phyloP scores from a whole-genome alignment of 495 filamentous ascomycete genomes.

The Collariella sp. region DNA sequence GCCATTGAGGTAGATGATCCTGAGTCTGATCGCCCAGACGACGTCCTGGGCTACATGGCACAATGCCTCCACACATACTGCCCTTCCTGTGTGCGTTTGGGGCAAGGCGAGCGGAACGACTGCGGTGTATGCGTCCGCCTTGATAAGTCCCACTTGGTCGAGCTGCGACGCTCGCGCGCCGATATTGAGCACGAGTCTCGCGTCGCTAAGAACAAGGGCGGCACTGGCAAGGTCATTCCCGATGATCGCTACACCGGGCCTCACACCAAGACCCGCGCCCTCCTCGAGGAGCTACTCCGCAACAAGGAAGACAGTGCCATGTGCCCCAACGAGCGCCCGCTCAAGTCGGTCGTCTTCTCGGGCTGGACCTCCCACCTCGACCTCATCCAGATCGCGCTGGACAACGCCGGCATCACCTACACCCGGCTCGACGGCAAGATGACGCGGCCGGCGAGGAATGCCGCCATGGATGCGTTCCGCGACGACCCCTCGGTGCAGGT shows the following conservation, averaged over 20 bases:
- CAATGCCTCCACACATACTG: slow-evolving; percentile 81
- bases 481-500: slow-evolving; percentile 63
- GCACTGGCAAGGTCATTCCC: slow-evolving; percentile 47
- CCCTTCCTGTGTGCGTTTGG: slow-evolving; percentile 53
- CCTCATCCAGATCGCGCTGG: slow-evolving; percentile 78
- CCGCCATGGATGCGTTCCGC: slow-evolving; percentile 66
- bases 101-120: slow-evolving; percentile 27
- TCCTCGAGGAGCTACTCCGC: slow-evolving; percentile 57
- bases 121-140: slow-evolving; percentile 13
- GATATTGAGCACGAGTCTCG: slow-evolving; percentile 49
- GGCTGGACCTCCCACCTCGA: slow-evolving; percentile 92
- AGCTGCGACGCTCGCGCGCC: slow-evolving; percentile 57
- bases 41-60: slow-evolving; percentile 66
- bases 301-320: slow-evolving; percentile 51
- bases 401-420: slow-evolving; percentile 55
- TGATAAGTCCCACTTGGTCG: slow-evolving; percentile 47
- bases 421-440: slow-evolving; percentile 87
- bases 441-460: slow-evolving; percentile 58
- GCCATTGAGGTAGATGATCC: slow-evolving; percentile 42
- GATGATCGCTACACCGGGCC: slow-evolving; percentile 70
- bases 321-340: slow-evolving; percentile 52
- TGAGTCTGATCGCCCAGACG: slow-evolving; percentile 50
- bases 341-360: slow-evolving; percentile 89
- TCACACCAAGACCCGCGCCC: slow-evolving; percentile 79
- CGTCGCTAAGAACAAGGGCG: slow-evolving; percentile 31